Evolutionary conservation across 108 stramenopile genomes (phyloP).

Genomic region (Fragilaria radians): DNA sequence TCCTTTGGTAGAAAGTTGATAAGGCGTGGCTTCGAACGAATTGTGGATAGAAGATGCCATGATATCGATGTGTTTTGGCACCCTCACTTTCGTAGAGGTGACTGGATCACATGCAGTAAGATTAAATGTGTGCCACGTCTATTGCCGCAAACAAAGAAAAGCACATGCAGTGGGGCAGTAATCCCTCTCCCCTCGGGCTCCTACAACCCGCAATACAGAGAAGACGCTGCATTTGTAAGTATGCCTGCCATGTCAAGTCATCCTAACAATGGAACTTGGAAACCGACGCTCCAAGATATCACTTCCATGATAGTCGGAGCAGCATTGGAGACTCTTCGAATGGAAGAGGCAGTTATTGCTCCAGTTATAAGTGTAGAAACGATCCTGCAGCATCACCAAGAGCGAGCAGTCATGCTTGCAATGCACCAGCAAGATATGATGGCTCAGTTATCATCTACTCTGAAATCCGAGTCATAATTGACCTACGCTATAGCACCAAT

Average conservation of each 20-base stretch:
- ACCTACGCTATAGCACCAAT: too few species aligned
- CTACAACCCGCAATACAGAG: neutral
- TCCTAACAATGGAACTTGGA: neutral
- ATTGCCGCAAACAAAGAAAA: neutral
- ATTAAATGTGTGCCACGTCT: conserved; percentile 20
- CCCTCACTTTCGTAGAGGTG: conserved; percentile 46
- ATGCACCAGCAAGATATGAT: neutral
- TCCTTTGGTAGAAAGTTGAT: conserved; percentile 45
- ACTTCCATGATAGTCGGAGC: neutral
- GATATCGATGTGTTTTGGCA: conserved; percentile 62
- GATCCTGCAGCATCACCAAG: neutral
- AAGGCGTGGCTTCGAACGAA: conserved; percentile 34
- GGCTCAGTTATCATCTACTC: too few species aligned
- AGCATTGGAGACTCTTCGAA: neutral
- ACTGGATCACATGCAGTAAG: conserved; percentile 29
- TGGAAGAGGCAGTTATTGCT: neutral
- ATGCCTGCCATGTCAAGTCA: neutral
- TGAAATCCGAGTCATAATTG: too few species aligned
- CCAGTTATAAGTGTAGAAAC: neutral
- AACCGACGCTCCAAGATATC: neutral
- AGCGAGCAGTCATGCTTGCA: neutral
- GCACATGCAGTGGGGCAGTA: neutral
- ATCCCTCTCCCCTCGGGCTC: neutral
- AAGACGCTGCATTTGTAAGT: neutral
- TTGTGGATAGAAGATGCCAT: conserved; percentile 15